Conservation (phyloP, 331 rosid species). For the Pyracantha coccinea region DNA sequence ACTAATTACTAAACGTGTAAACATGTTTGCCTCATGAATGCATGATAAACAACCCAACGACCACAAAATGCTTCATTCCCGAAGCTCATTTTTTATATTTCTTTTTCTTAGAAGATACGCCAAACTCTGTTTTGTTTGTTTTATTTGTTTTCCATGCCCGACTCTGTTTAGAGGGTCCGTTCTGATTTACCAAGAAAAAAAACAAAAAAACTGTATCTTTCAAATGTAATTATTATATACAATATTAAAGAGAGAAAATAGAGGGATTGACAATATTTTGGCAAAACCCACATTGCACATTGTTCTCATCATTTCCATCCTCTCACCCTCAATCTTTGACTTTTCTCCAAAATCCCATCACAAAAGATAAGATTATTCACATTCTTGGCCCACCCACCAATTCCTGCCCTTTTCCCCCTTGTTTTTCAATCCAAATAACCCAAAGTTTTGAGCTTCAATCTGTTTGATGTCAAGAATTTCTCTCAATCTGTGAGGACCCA, state of each 20-base stretch:
- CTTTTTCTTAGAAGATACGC: neutral
- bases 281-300: no score
- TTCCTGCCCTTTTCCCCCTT: neutral
- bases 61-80: no score
- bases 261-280: no score
- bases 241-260: no score
- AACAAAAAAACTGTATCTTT: no score
- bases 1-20: no score
- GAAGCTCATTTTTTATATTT: neutral
- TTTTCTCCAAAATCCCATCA: neutral
- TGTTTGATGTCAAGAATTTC: neutral
- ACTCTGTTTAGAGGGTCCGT: neutral
- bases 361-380: neutral
- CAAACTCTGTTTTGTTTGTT: neutral
- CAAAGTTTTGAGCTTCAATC: neutral
- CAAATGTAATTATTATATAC: no score
- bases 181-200: no score
- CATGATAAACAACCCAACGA: no score
- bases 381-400: neutral
- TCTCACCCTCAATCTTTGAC: neutral
- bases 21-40: no score
- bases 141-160: neutral
- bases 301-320: neutral
- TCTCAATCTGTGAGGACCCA: neutral
- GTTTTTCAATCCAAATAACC: neutral